A percentile compares a stretch with the other conserved stretches of the same genome.
Conservation (phyloP, 768 basidiomycete genomes). For the Multifurca ochricompacta region DNA sequence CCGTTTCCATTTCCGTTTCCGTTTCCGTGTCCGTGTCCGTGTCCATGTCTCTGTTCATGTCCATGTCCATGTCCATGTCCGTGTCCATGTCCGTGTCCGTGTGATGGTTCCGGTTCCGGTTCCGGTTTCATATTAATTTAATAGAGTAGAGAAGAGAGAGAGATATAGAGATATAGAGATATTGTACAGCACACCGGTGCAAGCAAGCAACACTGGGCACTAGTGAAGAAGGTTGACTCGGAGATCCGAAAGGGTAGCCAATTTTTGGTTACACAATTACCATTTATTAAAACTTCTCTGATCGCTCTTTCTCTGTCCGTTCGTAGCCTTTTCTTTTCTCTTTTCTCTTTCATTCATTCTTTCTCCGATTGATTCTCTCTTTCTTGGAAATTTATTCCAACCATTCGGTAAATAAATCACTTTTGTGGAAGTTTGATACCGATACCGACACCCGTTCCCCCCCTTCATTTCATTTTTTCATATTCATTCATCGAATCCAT, state of each 20-base stretch:
- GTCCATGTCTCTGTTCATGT: too few species aligned
- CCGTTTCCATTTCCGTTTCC: too few species aligned
- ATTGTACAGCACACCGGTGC: background rate
- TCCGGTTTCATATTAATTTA: background rate
- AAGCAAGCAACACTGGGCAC: constrained; percentile 1
- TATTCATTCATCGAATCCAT: too few species aligned
- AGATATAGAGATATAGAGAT: background rate
- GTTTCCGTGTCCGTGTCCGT: too few species aligned
- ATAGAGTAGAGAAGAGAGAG: background rate
- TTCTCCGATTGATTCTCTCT: constrained; percentile 5
- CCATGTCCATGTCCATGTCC: too few species aligned
- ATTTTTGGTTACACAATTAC: constrained; percentile 3
- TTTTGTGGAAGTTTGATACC: constrained; percentile 12
- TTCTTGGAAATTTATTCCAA: background rate
- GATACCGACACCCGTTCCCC: background rate
- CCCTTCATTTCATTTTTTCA: background rate
- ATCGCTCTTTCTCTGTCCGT: constrained; percentile 9
- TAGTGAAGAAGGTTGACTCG: too few species aligned
- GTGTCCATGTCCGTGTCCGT: too few species aligned
- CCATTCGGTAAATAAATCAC: constrained; percentile 1
- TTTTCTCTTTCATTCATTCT: background rate
- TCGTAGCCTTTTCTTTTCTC: background rate
- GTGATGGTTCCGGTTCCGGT: background rate
- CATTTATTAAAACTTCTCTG: constrained; percentile 9
- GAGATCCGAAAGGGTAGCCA: constrained; percentile 17